Evolutionary conservation across 75 land plant genomes (phyloP), one percentile per base, ranked within the genome.

Genomic region (Sequoiadendron giganteum): DNA sequence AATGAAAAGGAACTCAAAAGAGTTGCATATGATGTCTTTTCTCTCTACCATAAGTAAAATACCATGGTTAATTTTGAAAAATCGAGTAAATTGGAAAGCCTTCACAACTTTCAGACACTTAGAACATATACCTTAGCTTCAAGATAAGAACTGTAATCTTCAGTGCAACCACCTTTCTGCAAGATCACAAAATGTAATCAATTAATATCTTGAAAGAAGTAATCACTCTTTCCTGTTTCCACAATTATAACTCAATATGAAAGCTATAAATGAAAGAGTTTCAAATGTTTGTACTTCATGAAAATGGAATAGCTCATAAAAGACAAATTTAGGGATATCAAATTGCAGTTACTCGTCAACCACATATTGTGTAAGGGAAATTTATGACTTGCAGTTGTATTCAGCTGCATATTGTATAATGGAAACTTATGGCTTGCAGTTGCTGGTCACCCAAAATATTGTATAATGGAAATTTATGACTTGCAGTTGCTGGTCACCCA

Each of bases 101-200:
- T 75, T 16, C 38, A 77, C 42, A 38, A 77, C 6, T 38, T 58
- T 40, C 43, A 77, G 10, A 70, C 3, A 85, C 25, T 28, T 18
- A 88, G 83, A 58, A 58, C 42, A 70, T 72, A 78, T 87, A 94
- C 99, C 97, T 93, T 96, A 83, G 97, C 98, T 86, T 96, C 97
- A 75, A 96, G 92, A 82, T 96, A 97, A 65, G 86, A 92, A 80
- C 68, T 52, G 80, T 94, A 88, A 89, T 97, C 99, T 70, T 77
- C 85, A 77, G 94, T 97, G 81, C 84, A 86, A 14, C 99, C 99
- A 87, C 91, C 93, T 90, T 92, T 93, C 98, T 95, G 93, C 94
- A 91, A 39, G 89, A 58, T 68, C 45, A 40, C 52, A 49, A 56
- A 13, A 72, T 72, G 65, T 30, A 76, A 86, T 19, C 56, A 18